Percentiles rank a stretch among this genome's conserved stretches.
Conservation (phyloP, 495 filamentous ascomycete species). For the Margaritispora aquatica region DNA sequence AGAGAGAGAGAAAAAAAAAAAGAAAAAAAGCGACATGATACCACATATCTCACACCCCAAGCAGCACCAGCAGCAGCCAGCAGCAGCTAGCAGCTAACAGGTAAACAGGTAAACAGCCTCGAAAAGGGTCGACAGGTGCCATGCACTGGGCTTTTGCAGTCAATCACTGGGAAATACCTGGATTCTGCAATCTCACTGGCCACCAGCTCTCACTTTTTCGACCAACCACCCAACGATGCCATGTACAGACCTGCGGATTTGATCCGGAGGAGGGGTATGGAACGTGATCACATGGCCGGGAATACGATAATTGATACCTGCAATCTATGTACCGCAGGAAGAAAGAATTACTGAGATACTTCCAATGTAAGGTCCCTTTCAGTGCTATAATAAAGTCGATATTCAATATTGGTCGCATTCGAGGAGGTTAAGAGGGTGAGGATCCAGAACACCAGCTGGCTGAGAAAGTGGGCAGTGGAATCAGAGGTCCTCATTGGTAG, state of each 20-base stretch:
- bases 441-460: background rate
- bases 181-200: background rate
- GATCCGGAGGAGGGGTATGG: slow-evolving; percentile 9
- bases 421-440: background rate
- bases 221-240: slow-evolving; percentile 4
- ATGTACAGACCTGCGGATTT: slow-evolving; percentile 1
- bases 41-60: background rate
- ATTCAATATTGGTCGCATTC: background rate
- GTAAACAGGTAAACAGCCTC: too few relatives aligned
- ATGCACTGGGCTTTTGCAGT: background rate
- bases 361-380: background rate
- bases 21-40: background rate
- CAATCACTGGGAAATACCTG: slow-evolving; percentile 5
- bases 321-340: background rate
- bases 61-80: background rate
- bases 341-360: background rate
- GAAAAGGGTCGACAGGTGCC: background rate
- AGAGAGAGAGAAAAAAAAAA: too few relatives aligned
- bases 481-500: background rate
- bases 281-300: background rate
- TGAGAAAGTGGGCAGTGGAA: background rate
- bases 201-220: background rate
- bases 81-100: too few relatives aligned
- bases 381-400: background rate
- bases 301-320: background rate